A percentile compares a stretch with the other conserved stretches of the same genome.
These are phyloP conservation scores for Trametes villosa DNA, from an alignment of 768 basidiomycete species.

Conservation along the genomic window DNA sequence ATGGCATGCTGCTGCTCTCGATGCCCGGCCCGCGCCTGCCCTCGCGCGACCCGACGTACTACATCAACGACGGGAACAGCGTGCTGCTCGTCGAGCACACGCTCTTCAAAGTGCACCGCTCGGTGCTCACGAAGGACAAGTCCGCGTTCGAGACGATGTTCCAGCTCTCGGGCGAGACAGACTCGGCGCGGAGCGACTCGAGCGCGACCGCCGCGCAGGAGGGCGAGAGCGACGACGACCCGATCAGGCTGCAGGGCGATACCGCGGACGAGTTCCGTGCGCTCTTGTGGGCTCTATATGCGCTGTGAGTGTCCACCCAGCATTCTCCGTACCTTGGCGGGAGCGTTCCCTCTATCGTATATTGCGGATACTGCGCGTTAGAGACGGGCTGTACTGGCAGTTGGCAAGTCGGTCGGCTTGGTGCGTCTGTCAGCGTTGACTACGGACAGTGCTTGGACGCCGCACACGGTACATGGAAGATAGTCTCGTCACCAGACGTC, in stretches of 20 bases:
- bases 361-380: no score
- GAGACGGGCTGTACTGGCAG: no score
- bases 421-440: no score
- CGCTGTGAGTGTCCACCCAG: constrained; percentile 46
- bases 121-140: constrained; percentile 47
- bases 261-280: constrained; percentile 54
- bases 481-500: no score
- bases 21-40: constrained; percentile 34
- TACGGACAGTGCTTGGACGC: no score
- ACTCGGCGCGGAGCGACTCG: constrained; percentile 33
- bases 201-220: constrained; percentile 41
- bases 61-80: constrained; percentile 73
- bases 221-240: constrained; percentile 54
- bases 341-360: not conserved
- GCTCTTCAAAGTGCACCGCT: constrained; percentile 67
- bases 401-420: no score
- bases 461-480: no score
- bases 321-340: not conserved
- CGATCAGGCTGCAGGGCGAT: constrained; percentile 52
- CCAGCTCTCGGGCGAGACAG: constrained; percentile 35
- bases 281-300: constrained; percentile 57
- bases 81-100: constrained; percentile 64
- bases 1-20: constrained; percentile 36
- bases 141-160: constrained; percentile 43
- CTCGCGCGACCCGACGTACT: constrained; percentile 45